Evolutionary conservation across 1,139 yeast species (phyloP), one percentile per base, ranked within the genome.

Genomic region (Debaryomyces subglobosus): DNA sequence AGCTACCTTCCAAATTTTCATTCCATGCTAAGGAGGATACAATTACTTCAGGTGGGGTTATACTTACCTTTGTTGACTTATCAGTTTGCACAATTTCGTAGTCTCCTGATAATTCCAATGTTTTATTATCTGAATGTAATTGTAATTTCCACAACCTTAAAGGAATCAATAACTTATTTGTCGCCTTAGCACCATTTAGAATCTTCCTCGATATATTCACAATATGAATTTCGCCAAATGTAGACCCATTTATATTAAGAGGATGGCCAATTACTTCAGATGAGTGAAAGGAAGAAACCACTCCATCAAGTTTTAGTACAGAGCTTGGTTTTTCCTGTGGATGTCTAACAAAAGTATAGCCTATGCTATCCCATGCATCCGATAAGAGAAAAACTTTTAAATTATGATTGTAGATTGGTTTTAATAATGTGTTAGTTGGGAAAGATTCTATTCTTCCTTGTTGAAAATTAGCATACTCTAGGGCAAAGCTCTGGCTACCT

Each of bases 1-100:
- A 82, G n/a, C 83, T 82, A 30, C 76, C 77, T 1, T 55, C 49
- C 0, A 64, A 53, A 44, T 72, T 75, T 48, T 82, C 87, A 58
- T 82, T 82, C 92, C 96, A 88, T 8, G 81, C 77, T 1, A 84
- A 50, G 5, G 82, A 62, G 0, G 85, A 77, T 4, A 89, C 70
- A 18, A 73, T 67, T 3, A 84, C 71, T 12, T 82, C 79, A 9
- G 79, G 72, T 3, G 90, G 86, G 50, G 76, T 79, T 1, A 80
- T 64, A 10, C 72, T 68, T 12, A 71, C 53, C 32, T 59, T 62
- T 5, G 65, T 60, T 0, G 64, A 36, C 18, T 57, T 61, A 29
- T 77, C 81, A 0, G 68, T 53, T 0, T 65, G 60, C 1, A 66
- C 62, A 1, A 61, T 58, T 25, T 57, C 65, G 39, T 61, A 67